Conservation (phyloP, 225 moss, liverwort and hornwort species). For the Pleurozium schreberi region DNA sequence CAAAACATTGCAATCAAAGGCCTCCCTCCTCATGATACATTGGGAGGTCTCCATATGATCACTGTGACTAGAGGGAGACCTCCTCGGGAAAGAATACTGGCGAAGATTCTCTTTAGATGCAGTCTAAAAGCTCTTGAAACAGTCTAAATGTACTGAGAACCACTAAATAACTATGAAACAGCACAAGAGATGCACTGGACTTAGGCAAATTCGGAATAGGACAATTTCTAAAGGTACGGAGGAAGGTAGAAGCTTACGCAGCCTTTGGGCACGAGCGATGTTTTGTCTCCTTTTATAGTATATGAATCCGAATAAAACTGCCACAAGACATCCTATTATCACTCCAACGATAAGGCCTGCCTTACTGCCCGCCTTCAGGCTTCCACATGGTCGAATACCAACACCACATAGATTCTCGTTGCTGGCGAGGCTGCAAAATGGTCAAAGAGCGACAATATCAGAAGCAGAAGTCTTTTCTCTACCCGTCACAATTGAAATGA, state of each 20-base stretch:
- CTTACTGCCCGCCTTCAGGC: conserved; percentile 21
- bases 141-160: neutral
- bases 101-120: neutral
- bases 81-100: neutral
- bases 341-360: conserved; percentile 41
- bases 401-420: conserved; percentile 64
- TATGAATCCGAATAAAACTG: neutral
- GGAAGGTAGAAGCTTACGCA: conserved; percentile 17
- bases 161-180: neutral
- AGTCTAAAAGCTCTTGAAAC: neutral
- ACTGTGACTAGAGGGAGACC: neutral
- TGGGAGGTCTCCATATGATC: neutral
- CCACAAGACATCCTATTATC: neutral
- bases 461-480: neutral
- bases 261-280: conserved; percentile 35
- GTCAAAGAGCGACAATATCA: neutral
- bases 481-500: neutral
- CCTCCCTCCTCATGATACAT: too few species aligned
- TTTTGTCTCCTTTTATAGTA: conserved; percentile 30
- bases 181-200: neutral
- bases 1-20: neutral
- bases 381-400: conserved; percentile 47
- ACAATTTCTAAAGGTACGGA: neutral
- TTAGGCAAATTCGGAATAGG: neutral
- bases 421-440: conserved; percentile 45